phyloP scores from a whole-genome alignment of 2,329 filamentous ascomycete species.

The Sclerotiophoma versabilis region DNA sequence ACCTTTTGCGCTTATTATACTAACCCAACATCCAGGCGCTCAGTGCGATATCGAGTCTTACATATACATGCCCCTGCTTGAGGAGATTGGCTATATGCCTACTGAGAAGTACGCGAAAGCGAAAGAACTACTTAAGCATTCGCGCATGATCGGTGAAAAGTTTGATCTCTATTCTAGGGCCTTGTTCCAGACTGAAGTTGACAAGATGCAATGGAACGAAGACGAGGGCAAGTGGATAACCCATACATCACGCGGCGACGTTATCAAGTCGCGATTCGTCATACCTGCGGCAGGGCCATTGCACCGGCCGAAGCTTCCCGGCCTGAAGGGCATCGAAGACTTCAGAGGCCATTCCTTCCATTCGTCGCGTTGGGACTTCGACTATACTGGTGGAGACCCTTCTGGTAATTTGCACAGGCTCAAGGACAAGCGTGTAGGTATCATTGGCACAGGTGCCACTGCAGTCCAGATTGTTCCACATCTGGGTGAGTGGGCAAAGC shows the following conservation, averaged over 20 bases:
- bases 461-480: constrained; percentile 47
- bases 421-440: constrained; percentile 43
- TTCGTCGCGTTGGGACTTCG: constrained; percentile 37
- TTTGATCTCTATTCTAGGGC: constrained; percentile 53
- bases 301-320: constrained; percentile 49
- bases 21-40: constrained; percentile 7
- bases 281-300: constrained; percentile 53
- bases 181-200: constrained; percentile 58
- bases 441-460: constrained; percentile 47
- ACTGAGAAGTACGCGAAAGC: constrained; percentile 57
- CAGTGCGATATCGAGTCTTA: constrained; percentile 41
- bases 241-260: constrained; percentile 30
- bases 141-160: constrained; percentile 53
- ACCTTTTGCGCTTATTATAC: not conserved
- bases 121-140: constrained; percentile 57
- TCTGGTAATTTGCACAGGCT: constrained; percentile 42
- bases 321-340: constrained; percentile 29
- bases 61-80: constrained; percentile 39
- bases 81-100: constrained; percentile 59
- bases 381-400: constrained; percentile 33
- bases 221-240: constrained; percentile 41
- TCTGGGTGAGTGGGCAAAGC: constrained; percentile 56
- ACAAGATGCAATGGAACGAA: constrained; percentile 58
- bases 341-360: constrained; percentile 43
- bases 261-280: constrained; percentile 50